phyloP scores from a whole-genome alignment of 495 filamentous ascomycete genomes.

The Cudoniella acicularis region DNA sequence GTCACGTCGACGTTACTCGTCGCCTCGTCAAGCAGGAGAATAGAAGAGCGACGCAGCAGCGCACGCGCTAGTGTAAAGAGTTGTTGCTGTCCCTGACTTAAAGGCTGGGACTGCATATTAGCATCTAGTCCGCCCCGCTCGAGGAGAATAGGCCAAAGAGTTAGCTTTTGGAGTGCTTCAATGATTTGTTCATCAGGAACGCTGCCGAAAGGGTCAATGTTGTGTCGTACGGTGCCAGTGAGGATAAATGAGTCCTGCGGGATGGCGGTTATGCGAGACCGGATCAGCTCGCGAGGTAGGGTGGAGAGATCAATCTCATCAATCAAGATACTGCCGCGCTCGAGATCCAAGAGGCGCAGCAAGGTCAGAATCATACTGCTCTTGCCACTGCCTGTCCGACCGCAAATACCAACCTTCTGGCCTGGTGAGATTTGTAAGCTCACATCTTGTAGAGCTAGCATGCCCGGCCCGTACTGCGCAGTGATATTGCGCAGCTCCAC shows the following conservation, averaged over 20 bases:
- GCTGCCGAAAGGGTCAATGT: constrained; percentile 77
- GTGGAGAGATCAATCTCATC: constrained; percentile 29
- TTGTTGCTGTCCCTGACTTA: neutral
- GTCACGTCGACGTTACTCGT: neutral
- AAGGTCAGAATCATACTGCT: constrained; percentile 33
- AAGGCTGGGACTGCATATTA: constrained; percentile 31
- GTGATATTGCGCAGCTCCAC: constrained; percentile 31
- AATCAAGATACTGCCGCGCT: constrained; percentile 29
- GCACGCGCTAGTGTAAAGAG: neutral
- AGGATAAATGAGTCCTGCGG: constrained; percentile 40
- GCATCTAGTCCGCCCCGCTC: constrained; percentile 26
- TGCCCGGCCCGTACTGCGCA: constrained; percentile 32
- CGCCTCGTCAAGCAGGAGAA: neutral
- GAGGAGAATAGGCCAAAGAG: neutral
- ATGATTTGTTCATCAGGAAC: neutral
- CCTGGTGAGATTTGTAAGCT: constrained; percentile 76
- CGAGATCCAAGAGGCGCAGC: constrained; percentile 29
- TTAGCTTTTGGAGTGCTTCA: constrained; percentile 17
- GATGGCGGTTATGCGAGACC: constrained; percentile 34
- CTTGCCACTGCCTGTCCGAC: constrained; percentile 28
- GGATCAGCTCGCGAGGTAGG: constrained; percentile 25
- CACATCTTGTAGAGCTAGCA: constrained; percentile 49
- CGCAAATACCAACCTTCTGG: constrained; percentile 44
- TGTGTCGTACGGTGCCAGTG: constrained; percentile 54
- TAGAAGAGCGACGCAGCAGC: neutral